A percentile compares a stretch with the other conserved stretches of the same genome.
These are phyloP conservation scores for Cryptosporidium felis DNA, from an alignment of 169 alveolate species.

Conservation along the genomic window DNA sequence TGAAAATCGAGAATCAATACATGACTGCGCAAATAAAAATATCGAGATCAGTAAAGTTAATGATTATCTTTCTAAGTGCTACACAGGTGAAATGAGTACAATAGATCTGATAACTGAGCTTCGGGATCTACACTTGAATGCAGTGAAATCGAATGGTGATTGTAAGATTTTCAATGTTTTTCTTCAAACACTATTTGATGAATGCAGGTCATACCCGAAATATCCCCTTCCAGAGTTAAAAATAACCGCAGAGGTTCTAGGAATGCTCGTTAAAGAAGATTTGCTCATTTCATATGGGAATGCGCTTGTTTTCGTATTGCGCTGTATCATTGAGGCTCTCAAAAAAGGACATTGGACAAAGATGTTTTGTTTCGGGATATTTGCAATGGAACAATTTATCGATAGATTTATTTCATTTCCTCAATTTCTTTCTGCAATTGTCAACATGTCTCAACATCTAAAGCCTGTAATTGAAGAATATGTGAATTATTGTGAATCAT, in stretches of 20 bases:
- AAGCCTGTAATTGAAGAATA: slow-evolving; percentile 25
- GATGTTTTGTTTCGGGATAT: slow-evolving; percentile 77
- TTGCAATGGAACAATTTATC: slow-evolving; percentile 76
- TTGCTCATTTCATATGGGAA: slow-evolving; percentile 70
- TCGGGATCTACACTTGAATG: neutral
- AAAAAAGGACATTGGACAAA: slow-evolving; percentile 72
- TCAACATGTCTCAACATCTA: slow-evolving; percentile 40
- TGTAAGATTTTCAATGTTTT: slow-evolving; percentile 8
- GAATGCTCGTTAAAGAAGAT: slow-evolving; percentile 74
- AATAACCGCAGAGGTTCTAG: slow-evolving; percentile 84
- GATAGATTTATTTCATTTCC: slow-evolving; percentile 62
- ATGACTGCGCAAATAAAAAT: neutral
- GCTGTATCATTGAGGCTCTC: slow-evolving; percentile 78
- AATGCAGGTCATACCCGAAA: slow-evolving; percentile 86
- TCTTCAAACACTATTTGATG: slow-evolving; percentile 82
- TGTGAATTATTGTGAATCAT: slow-evolving; percentile 47
- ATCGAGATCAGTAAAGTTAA: slow-evolving; percentile 16
- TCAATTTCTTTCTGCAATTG: slow-evolving; percentile 70
- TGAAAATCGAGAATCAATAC: too few species aligned
- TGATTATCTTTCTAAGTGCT: slow-evolving; percentile 27
- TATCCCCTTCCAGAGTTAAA: slow-evolving; percentile 84
- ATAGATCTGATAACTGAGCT: neutral
- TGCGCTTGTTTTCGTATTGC: slow-evolving; percentile 72
- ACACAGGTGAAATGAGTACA: slow-evolving; percentile 2
- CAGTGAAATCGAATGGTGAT: neutral